Percentiles rank a stretch among this genome's conserved stretches.
Conservation (phyloP, 805 yeast species). For the Clavispora santaluciae region DNA sequence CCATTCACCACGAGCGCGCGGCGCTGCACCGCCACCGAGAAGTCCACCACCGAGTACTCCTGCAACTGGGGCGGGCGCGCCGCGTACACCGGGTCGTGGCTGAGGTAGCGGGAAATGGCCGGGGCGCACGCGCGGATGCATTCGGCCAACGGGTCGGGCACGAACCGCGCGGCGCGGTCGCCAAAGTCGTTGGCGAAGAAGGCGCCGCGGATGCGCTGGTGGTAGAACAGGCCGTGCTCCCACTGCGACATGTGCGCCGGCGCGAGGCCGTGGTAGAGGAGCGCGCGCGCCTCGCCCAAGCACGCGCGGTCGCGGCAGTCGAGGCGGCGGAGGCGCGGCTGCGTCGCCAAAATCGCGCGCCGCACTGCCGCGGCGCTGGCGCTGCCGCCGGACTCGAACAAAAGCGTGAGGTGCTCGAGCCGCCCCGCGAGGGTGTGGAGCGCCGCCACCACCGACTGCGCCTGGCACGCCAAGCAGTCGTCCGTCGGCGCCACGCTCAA, state of each 20-base stretch:
- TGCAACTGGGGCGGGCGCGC: background rate
- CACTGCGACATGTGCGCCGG: constrained; percentile 2
- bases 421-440: constrained; percentile 2
- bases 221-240: constrained; percentile 9
- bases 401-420: constrained; percentile 4
- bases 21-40: background rate
- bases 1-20: background rate
- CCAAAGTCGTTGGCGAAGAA: constrained; percentile 4
- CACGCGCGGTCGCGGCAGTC: constrained; percentile 5
- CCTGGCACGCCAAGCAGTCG: constrained; percentile 11
- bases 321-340: constrained; percentile 5
- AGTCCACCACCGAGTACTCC: constrained; percentile 1
- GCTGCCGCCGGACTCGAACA: constrained; percentile 6
- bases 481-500: constrained; percentile 8
- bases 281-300: background rate
- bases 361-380: constrained; percentile 3
- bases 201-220: constrained; percentile 3
- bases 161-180: constrained; percentile 2
- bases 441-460: constrained; percentile 1
- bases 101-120: background rate
- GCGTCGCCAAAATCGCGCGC: constrained; percentile 2
- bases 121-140: background rate
- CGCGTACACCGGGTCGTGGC: background rate
- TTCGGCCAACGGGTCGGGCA: constrained; percentile 5
- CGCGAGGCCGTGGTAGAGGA: constrained; percentile 4